A percentile compares a stretch with the other conserved stretches of the same genome.
Conservation (phyloP, 495 filamentous ascomycete species). For the Tirmania nivea region DNA sequence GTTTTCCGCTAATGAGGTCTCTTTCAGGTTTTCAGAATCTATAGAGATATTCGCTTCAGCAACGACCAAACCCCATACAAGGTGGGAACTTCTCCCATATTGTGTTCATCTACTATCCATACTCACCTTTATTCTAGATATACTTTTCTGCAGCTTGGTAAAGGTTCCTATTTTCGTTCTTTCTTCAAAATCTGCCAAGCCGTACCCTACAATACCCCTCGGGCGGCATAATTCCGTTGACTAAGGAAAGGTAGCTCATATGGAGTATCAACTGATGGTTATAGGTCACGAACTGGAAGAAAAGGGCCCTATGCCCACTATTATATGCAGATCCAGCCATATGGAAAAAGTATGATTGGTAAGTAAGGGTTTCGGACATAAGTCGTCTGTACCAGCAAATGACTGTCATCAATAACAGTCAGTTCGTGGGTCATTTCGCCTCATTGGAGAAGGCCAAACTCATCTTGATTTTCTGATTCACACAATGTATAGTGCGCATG, state of each 20-base stretch:
- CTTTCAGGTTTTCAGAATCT: conserved; percentile 1
- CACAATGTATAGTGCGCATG: too few species aligned
- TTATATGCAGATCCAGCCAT: conserved; percentile 12
- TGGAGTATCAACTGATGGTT: neutral
- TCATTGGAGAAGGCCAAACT: too few species aligned
- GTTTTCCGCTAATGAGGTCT: too few species aligned
- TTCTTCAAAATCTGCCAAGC: too few species aligned
- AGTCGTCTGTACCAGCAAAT: too few species aligned
- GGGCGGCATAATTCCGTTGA: too few species aligned
- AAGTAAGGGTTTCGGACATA: conserved; percentile 5
- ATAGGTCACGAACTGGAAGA: conserved; percentile 17
- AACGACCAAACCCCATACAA: conserved; percentile 18
- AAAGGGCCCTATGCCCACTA: conserved; percentile 17
- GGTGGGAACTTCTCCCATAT: conserved; percentile 1
- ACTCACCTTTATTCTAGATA: conserved; percentile 3
- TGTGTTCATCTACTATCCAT: neutral
- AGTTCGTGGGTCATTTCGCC: neutral
- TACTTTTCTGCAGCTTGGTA: conserved; percentile 18
- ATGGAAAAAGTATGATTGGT: conserved; percentile 12
- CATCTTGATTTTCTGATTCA: too few species aligned
- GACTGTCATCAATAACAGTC: too few species aligned
- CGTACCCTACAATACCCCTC: too few species aligned
- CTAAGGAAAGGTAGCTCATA: neutral
- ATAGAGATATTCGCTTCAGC: conserved; percentile 10
- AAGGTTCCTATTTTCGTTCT: neutral